Evolutionary conservation across 495 filamentous ascomycete species (phyloP).

Genomic region (Aspergillus kassunensis): DNA sequence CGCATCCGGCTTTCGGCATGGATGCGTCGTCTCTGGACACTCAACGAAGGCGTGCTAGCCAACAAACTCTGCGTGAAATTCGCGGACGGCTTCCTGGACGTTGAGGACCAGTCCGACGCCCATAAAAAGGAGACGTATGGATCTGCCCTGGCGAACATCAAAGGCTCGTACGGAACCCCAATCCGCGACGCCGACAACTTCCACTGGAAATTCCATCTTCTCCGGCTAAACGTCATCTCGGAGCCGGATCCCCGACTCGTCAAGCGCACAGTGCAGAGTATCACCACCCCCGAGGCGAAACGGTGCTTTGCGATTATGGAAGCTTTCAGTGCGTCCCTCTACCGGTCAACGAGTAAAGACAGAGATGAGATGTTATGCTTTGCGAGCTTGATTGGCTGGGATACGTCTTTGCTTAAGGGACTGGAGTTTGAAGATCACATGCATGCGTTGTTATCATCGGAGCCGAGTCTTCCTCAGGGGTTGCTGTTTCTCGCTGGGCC

Average conservation of each 20-base stretch:
- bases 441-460: conserved; percentile 2
- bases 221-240: conserved; percentile 1
- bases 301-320: conserved; percentile 7
- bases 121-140: background rate
- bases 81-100: conserved; percentile 3
- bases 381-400: conserved; percentile 7
- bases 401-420: background rate
- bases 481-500: conserved; percentile 5
- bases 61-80: background rate
- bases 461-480: conserved; percentile 1
- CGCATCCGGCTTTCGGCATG: conserved; percentile 1
- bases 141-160: background rate
- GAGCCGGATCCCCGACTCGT: conserved; percentile 4
- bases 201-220: conserved; percentile 3
- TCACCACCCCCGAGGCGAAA: background rate
- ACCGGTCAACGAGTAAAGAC: conserved; percentile 6
- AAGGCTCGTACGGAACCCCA: background rate
- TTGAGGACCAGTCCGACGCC: background rate
- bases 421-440: conserved; percentile 6
- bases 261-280: background rate
- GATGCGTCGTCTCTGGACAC: conserved; percentile 7
- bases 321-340: conserved; percentile 3
- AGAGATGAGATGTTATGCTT: conserved; percentile 7
- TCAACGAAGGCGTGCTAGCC: conserved; percentile 3
- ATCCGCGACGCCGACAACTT: conserved; percentile 5